Evolutionary conservation across 73 alveolate species (phyloP), one percentile per base, ranked within the genome.

Genomic region (Symbiodinium pilosum): DNA sequence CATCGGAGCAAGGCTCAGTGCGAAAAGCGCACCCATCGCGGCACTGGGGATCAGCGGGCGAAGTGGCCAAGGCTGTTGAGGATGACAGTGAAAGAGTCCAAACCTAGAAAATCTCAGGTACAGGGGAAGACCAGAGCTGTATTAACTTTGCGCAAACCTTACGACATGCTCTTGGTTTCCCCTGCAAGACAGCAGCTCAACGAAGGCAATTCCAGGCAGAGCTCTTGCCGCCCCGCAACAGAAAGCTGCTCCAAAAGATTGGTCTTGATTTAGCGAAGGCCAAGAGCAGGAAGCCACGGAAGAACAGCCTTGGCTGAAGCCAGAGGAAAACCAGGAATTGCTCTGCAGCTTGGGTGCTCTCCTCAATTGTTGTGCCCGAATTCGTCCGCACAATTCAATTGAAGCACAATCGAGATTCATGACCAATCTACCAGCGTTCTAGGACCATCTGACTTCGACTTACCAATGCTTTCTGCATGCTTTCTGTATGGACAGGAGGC

Each of bases 231-330:
- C 97, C 71, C 42, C 38, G 89, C 38, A 34, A 32, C 97, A 91
- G 28, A n/a, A 18, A 69, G 52, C 97, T 71, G 81, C 89, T 69
- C 89, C 77, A 36, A 83, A 91, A 30, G 30, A 91, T 43, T 8
- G 97, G 89, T 28, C 44, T 39, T 42, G 54, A 30, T 36, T n/a
- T 73, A 12, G 89, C 32, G 52, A 91, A 43, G 16, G 97, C 97
- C 54, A 91, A 18, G 52, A 91, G 81, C 28, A 91, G 83, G 88
- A 91, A 91, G 87, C 97, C 97, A 6, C 97, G 97, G 81, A 91
- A 91, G 8, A 91, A 20, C 42, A 91, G 54, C 97, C 97, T 91
- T n/a, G 14, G 75, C 52, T 9, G 77, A 38, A 14, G 43, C 14
- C 59, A 14, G 14, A 47, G 59, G 59, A 47, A 14, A n/a, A n/a